A percentile compares a stretch with the other conserved stretches of the same genome.
Evolutionary conservation across 2,329 filamentous ascomycete species (phyloP).

Genomic region (Teratosphaeria zuluensis): DNA sequence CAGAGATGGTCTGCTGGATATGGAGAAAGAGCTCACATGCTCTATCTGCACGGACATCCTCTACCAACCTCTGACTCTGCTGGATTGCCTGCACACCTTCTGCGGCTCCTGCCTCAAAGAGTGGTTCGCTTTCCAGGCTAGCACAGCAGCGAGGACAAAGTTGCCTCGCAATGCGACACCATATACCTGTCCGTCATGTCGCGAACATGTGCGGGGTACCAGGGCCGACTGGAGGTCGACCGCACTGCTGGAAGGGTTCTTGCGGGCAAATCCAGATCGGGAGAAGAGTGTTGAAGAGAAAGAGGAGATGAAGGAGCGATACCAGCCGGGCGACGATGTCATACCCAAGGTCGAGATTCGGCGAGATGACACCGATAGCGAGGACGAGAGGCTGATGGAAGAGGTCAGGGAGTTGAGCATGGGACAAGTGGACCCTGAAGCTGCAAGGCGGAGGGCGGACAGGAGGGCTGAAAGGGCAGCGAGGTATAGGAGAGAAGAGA

Average conservation of each 20-base stretch:
- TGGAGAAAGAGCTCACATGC: slow-evolving; percentile 62
- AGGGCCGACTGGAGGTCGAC: slow-evolving; percentile 84
- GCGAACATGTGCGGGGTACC: slow-evolving; percentile 75
- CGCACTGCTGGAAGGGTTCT: slow-evolving; percentile 79
- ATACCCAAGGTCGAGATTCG: slow-evolving; percentile 52
- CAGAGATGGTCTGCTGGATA: slow-evolving; percentile 39
- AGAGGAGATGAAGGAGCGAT: slow-evolving; percentile 63
- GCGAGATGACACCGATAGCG: slow-evolving; percentile 41
- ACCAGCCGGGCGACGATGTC: slow-evolving; percentile 73
- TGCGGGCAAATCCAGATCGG: slow-evolving; percentile 68
- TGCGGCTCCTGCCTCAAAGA: slow-evolving; percentile 92
- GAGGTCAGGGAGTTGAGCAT: slow-evolving; percentile 66
- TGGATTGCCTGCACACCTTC: slow-evolving; percentile 54
- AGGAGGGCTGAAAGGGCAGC: not conserved
- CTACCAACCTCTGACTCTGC: slow-evolving; percentile 30
- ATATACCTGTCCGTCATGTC: slow-evolving; percentile 90
- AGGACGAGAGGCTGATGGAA: slow-evolving; percentile 60
- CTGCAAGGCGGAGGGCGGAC: slow-evolving; percentile 15
- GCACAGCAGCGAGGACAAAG: slow-evolving; percentile 44
- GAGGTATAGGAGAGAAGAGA: slow-evolving; percentile 2
- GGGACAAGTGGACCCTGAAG: slow-evolving; percentile 45
- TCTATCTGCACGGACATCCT: slow-evolving; percentile 74
- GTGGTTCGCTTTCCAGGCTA: slow-evolving; percentile 81
- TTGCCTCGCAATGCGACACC: slow-evolving; percentile 19
- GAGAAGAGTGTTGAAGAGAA: slow-evolving; percentile 63